phyloP scores from a whole-genome alignment of 805 yeast genomes.

The Candida krabiensis region DNA sequence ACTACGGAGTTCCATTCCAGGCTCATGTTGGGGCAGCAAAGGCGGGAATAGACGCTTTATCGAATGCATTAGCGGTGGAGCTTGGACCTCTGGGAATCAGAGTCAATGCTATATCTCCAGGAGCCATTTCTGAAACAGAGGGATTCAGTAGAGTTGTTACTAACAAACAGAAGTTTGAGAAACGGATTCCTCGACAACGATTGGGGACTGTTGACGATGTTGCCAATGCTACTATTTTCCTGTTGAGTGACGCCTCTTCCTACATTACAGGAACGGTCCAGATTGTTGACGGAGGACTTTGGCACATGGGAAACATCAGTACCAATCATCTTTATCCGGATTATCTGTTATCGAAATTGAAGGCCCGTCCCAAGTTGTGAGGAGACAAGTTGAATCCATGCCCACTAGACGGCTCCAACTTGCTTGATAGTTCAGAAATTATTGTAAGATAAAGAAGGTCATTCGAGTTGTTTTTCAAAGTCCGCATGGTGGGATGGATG shows the following conservation, averaged over 20 bases:
- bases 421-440: too few relatives aligned
- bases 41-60: slow-evolving; percentile 90
- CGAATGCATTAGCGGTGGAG: slow-evolving; percentile 84
- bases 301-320: slow-evolving; percentile 68
- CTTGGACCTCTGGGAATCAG: slow-evolving; percentile 87
- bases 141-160: slow-evolving; percentile 69
- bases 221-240: slow-evolving; percentile 81
- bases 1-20: slow-evolving; percentile 86
- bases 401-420: too few relatives aligned
- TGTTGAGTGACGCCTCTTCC: slow-evolving; percentile 79
- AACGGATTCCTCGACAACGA: slow-evolving; percentile 63
- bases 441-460: too few relatives aligned
- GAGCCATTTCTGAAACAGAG: slow-evolving; percentile 84
- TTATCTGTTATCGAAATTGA: slow-evolving; percentile 30
- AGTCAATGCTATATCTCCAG: slow-evolving; percentile 87
- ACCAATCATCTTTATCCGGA: slow-evolving; percentile 43
- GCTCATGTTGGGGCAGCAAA: slow-evolving; percentile 92
- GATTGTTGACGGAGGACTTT: slow-evolving; percentile 88
- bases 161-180: slow-evolving; percentile 38
- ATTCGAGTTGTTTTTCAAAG: too few relatives aligned
- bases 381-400: neutral
- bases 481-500: too few relatives aligned
- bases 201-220: slow-evolving; percentile 74
- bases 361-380: slow-evolving; percentile 25
- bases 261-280: slow-evolving; percentile 76